Evolutionary conservation across 2,329 filamentous ascomycete species (phyloP), one percentile per base, ranked within the genome.

Genomic region (Fusarium chuoi): DNA sequence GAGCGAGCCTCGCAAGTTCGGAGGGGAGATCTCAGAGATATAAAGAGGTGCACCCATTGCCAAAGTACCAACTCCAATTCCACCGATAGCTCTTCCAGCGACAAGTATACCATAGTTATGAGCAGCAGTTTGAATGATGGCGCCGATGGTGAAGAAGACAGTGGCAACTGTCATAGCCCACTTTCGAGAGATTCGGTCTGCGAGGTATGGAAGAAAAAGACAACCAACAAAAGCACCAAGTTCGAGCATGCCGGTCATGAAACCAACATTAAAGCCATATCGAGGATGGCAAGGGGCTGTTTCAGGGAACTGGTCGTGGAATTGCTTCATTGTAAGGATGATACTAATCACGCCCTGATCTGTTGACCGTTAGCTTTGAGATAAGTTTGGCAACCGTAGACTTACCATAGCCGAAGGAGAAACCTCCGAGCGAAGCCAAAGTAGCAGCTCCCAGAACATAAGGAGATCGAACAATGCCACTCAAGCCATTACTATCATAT

Each of bases 21-120:
- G 83, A 3, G 86, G 87, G 3, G 86, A 84, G 13, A 88, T 79
- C 65, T 88, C 86, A 6, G 83, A 84, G 42, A 88, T 87, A 73
- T 88, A 88, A 13, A 76, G 24, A 26, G 75, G 81, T 22, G 85
- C 78, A 17, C 85, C 45, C 84, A 87, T 87, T 22, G 83, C 83
- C 13, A 84, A 85, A 2, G 81, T 83, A 1, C 84, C 84, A 22
- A 86, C 84, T 41, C 86, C 85, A 11, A 88, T 79, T 11, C 86
- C 86, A 6, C 76, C 76, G n/a, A 78, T 64, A 15, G 77, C 73
- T 71, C 78, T 76, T 57, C 75, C 75, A 15, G 68, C 70, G 5
- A 78, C 62, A 4, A 67, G 62, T 14, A 26, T 30, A 14, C 36
- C 36, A 9, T 55, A 55, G 36, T 55, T 17, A 44, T 76, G 77